Base-by-base conservation (phyloP, 108 stramenopile species). In the Cyclotella choctawhatcheeana region DNA sequence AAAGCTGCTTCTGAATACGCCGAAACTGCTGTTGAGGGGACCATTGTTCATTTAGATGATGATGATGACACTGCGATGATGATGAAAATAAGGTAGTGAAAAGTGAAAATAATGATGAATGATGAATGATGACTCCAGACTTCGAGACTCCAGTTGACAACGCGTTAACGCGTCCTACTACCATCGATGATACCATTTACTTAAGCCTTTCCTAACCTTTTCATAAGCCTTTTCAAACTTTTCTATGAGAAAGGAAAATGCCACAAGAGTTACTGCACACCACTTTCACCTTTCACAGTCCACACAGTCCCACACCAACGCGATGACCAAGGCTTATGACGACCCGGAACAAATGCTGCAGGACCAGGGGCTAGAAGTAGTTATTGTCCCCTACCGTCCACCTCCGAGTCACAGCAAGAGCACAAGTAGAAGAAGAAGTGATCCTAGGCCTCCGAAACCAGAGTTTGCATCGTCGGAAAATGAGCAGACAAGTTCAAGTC, bases 311-410 rank as follows among this genome's bases (percentile, higher is more conserved):
- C 37, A 40, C 17, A 48, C 12, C 17, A 4, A 10, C 47, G 8
- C 47, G 17, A 10, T 48, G 8, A 48, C 47, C 47, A 48, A n/a
- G 47, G 18, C 17, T n/a, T 74, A 74, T 58, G 73, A 74, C 56
- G 73, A 74, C 58, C 55, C 56, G 58, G 73, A 74, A 65, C 63
- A 64, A n/a, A 47, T 52, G 35, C 73, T 74, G 35, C 64, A 67
- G 56, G 76, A 76, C 61, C 76, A 76, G 51, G 76, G 76, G 1
- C 53, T 76, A 27, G 76, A 76, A 56, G 68, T 76, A 31, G 67
- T 76, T 5, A 67, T 76, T 10, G 59, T 76, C 1, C 76, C 76
- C 8, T 76, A 76, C 40, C 67, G 67, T 18, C 74, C 74, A 10
- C 35, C 73, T 22, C 73, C 73, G 33, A 16, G 22, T 44, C 3